Evolutionary conservation across 352 stramenopile species (phyloP).

Genomic region (Phytophthora kernoviae): DNA sequence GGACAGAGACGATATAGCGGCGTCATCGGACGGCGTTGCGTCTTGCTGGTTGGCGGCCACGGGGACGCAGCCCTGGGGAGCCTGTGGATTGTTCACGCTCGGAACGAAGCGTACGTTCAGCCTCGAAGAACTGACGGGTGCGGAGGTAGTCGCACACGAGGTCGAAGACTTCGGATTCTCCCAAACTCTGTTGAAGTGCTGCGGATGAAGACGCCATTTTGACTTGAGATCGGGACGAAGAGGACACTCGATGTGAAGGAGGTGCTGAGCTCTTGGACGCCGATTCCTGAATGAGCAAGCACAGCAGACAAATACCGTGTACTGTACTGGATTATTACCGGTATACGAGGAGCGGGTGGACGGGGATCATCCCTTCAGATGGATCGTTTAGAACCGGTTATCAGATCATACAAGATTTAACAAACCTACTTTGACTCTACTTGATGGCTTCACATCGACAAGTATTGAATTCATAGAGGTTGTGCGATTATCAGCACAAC

Average conservation of each 20-base stretch:
- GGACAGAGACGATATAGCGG: conserved; percentile 35
- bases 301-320: no score
- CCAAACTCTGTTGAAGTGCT: conserved; percentile 76
- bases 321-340: not conserved
- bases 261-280: conserved; percentile 24
- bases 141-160: conserved; percentile 89
- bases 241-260: not conserved
- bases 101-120: conserved; percentile 70
- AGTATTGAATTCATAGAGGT: conserved; percentile 6
- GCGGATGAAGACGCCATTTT: conserved; percentile 58
- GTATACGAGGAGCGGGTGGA: conserved; percentile 24
- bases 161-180: conserved; percentile 87
- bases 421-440: no score
- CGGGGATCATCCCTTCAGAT: conserved; percentile 6
- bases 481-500: conserved; percentile 17
- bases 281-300: conserved; percentile 32
- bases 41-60: conserved; percentile 47
- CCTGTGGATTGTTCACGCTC: conserved; percentile 59
- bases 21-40: conserved; percentile 10
- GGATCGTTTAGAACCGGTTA: not conserved
- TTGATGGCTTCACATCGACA: no score
- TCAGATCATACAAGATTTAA: no score
- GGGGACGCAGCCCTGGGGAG: conserved; percentile 26
- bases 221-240: conserved; percentile 5
- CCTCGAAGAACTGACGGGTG: conserved; percentile 87